Evolutionary conservation across 192 early-diverging fungal genomes (phyloP), one percentile per base, ranked within the genome.

Genomic region (Nowakowskiella sp.): DNA sequence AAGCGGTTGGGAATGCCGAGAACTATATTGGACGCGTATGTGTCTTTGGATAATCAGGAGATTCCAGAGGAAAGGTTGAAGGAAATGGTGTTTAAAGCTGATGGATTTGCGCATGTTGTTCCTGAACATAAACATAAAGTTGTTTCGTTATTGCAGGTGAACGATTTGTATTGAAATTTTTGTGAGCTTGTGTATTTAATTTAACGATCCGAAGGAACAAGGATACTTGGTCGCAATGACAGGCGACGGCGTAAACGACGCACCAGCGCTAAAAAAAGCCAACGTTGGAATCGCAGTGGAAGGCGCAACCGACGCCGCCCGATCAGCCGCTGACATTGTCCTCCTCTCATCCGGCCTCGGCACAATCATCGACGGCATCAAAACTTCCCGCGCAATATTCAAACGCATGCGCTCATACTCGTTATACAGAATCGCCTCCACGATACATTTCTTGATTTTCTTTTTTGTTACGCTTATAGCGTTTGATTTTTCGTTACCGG

Each of bases 111-210:
- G 9, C 90, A 94, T 64, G 91, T 96, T 19, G 92, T 91, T 74
- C 93, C 93, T 39, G 91, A 94, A 66, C 91, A 97, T 84, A 97
- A 97, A 72, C 92, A 89, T 74, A 82, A 85, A 31, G 90, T 97
- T 10, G 93, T 97, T 21, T 89, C 94, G 74, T 64, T 92, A 30
- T 71, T 97, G 46, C 91, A 97, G 73, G 88, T 55, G 87, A n/a
- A n/a, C n/a, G n/a, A n/a, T n/a, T n/a, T n/a, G n/a, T n/a, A n/a
- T n/a, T n/a, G n/a, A n/a, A n/a, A n/a, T n/a, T n/a, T n/a, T n/a
- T n/a, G n/a, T n/a, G n/a, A n/a, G n/a, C n/a, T n/a, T n/a, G n/a
- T 86, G 85, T n/a, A 59, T 83, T 21, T 62, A 89, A 7, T 87
- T 91, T 50, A 87, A n/a, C n/a, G n/a, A n/a, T n/a, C n/a, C n/a